A percentile compares a stretch with the other conserved stretches of the same genome.
Conservation (phyloP, 163 green algal species). For the Volvox carteri region DNA sequence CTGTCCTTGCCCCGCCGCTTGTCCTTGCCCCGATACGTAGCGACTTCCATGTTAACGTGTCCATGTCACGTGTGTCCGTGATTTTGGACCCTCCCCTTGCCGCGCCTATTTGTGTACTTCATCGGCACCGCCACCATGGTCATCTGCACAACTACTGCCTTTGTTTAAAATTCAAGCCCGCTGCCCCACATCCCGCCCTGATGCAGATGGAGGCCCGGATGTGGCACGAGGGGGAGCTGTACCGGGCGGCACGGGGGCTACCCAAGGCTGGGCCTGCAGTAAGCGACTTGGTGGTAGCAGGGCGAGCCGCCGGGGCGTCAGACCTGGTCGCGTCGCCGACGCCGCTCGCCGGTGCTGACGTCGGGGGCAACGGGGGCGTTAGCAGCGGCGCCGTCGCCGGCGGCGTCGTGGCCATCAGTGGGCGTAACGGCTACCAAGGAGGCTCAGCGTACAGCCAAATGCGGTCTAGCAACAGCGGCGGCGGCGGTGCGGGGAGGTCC, state of each 20-base stretch:
- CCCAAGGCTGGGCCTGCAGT: conserved; percentile 33
- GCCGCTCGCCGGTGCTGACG: not conserved
- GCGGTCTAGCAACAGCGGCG: conserved; percentile 15
- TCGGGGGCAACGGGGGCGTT: no score
- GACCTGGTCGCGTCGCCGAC: not conserved
- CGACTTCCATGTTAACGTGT: no score
- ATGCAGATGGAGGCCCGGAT: conserved; percentile 74
- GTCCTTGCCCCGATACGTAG: not conserved
- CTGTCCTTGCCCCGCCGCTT: no score
- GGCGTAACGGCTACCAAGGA: conserved; percentile 1
- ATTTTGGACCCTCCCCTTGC: no score
- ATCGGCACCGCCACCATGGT: no score
- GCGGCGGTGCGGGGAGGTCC: not conserved
- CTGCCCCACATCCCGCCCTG: no score
- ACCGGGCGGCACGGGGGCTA: conserved; percentile 50
- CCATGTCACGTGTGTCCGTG: no score
- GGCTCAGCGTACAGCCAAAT: conserved; percentile 5
- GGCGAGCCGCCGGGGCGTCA: conserved; percentile 4
- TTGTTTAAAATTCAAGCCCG: no score
- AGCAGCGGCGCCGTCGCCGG: no score
- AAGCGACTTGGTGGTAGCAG: conserved; percentile 25
- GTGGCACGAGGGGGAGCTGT: conserved; percentile 76
- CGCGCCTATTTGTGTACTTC: no score
- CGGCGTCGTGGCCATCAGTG: not conserved
- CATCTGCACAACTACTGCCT: no score